Evolutionary conservation across 129 eudicot species (phyloP), one percentile per base, ranked within the genome.

Genomic region (Helichrysum umbraculigerum): DNA sequence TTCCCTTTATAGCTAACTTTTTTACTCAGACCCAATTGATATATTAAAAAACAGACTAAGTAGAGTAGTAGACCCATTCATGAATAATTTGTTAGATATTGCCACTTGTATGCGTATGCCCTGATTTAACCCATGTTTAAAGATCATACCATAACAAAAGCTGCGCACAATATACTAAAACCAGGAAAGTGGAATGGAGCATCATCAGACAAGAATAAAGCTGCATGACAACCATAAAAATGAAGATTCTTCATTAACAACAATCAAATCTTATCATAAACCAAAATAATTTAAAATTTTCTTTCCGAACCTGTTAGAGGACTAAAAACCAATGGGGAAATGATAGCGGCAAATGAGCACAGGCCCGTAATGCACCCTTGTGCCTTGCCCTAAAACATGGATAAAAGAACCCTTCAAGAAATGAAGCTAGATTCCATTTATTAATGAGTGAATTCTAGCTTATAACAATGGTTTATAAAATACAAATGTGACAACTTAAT

Each of bases 321-420:
- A 52, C 83, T 87, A 75, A 87, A 87, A 74, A 74, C 73, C 75
- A 89, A 71, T n/a, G 96, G 96, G 10, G 91, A 81, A 52, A 87
- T 71, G 32, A 85, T 79, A 59, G 73, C 21, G 22, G 96, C 83
- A 28, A 87, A 81, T 8, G 92, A 87, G 72, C 86, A 67, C 81
- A 89, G 60, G 63, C 90, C 92, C 59, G 90, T 83, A 47, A 89
- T 74, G 72, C 92, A 87, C 35, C 96, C 96, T 82, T 87, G 96
- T 51, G 73, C 88, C 67, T 87, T 52, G 16, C 87, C 94, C 91
- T 89, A 51, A 10, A 50, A 50, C 4, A 9, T 22, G 5, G 17
- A 32, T 0, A 51, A 54, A 70, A 80, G 29, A 63, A 11, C 6
- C 25, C 62, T 11, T 17, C 10, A 17, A 17, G 7, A 56, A 56